Conservation (phyloP, 2,329 filamentous ascomycete species). For the Ploettnerulaceae sp. region DNA sequence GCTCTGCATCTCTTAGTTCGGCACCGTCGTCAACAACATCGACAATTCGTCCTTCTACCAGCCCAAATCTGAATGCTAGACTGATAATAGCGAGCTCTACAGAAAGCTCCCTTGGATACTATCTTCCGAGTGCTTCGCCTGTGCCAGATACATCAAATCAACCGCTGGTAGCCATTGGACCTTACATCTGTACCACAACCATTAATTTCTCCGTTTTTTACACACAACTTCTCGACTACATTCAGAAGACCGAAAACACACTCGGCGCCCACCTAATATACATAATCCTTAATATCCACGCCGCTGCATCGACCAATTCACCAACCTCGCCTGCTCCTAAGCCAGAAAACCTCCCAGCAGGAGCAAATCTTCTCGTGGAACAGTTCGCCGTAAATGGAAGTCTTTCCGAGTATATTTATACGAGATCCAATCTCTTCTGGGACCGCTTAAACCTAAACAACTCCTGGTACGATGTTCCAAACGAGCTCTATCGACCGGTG, state of each 20-base stretch:
- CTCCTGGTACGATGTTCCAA: slow-evolving; percentile 49
- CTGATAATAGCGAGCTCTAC: background rate
- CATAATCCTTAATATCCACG: slow-evolving; percentile 56
- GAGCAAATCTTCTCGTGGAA: slow-evolving; percentile 41
- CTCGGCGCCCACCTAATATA: slow-evolving; percentile 49
- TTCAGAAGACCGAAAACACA: slow-evolving; percentile 48
- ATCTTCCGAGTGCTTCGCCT: slow-evolving; percentile 17
- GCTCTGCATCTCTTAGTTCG: background rate
- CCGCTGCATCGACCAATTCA: slow-evolving; percentile 41
- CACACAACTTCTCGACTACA: slow-evolving; percentile 47
- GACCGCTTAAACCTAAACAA: slow-evolving; percentile 53
- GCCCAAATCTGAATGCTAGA: background rate
- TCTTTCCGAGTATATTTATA: slow-evolving; percentile 49
- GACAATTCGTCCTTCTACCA: background rate
- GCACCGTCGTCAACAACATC: background rate
- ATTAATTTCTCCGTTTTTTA: slow-evolving; percentile 48
- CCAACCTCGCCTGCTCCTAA: slow-evolving; percentile 41
- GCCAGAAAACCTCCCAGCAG: slow-evolving; percentile 40
- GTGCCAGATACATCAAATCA: slow-evolving; percentile 21
- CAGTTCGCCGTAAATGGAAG: slow-evolving; percentile 44
- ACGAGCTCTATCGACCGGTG: slow-evolving; percentile 41
- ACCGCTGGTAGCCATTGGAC: slow-evolving; percentile 44
- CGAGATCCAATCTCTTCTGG: slow-evolving; percentile 42
- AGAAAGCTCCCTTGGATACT: slow-evolving; percentile 16
- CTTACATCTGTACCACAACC: slow-evolving; percentile 48